Percentiles rank a stretch among this genome's conserved stretches.
phyloP scores from a whole-genome alignment of 139 green algal genomes.

The Micractinium sp. region DNA sequence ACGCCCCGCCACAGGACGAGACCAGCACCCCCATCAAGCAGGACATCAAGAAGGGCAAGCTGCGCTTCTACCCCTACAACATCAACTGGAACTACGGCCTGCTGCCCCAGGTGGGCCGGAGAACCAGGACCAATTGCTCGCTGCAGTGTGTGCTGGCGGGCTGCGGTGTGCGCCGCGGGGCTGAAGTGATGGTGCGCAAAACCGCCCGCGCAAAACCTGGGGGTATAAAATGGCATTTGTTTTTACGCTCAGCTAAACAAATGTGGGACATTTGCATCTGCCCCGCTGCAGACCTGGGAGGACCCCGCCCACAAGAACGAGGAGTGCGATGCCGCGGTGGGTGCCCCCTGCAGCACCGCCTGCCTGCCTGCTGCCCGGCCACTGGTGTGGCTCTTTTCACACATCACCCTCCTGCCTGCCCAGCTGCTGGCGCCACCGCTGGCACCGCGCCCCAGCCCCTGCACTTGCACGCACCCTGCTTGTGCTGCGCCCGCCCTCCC shows the following conservation, averaged over 20 bases:
- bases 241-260: too few relatives aligned
- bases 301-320: conserved; percentile 82
- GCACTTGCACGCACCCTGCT: not conserved
- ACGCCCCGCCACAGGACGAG: conserved; percentile 82
- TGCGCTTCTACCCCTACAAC: conserved; percentile 99
- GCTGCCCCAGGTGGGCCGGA: conserved; percentile 79
- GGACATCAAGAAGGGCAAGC: conserved; percentile 99
- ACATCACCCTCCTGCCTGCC: too few relatives aligned
- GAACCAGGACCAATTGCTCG: not conserved
- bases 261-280: too few relatives aligned
- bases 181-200: too few relatives aligned
- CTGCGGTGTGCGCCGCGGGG: too few relatives aligned
- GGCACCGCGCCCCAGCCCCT: too few relatives aligned
- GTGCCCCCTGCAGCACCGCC: not conserved
- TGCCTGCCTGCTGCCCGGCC: not conserved
- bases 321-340: conserved; percentile 64
- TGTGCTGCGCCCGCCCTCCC: not conserved
- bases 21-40: conserved; percentile 97
- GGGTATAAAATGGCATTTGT: too few relatives aligned
- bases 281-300: conserved; percentile 88
- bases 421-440: too few relatives aligned
- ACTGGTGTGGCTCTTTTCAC: too few relatives aligned
- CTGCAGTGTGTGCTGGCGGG: not conserved
- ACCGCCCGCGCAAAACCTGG: too few relatives aligned
- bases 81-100: conserved; percentile 99